Evolutionary conservation across 2,329 filamentous ascomycete genomes (phyloP), one percentile per base, ranked within the genome.

Genomic region (Xylaria sp.): DNA sequence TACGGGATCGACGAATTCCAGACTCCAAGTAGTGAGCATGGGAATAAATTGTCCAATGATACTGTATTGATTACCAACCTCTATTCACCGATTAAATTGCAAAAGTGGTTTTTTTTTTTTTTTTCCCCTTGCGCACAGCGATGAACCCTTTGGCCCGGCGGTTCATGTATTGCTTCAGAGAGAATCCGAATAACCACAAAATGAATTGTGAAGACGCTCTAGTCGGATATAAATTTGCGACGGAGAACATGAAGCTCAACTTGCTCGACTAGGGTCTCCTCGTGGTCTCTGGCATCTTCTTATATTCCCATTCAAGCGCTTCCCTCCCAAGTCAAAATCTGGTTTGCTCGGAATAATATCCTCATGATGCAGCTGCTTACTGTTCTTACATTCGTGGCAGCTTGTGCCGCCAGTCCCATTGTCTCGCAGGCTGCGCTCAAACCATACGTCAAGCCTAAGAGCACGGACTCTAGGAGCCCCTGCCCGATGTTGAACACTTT

Each of bases 401-500:
- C 62, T 23, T 60, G 62, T 21, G 14, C 49, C 11, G 64, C 64
- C 11, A 19, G 55, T 2, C 66, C 66, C 14, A 61, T 66, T 45
- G 23, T 31, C 35, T 51, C 46, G 23, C 56, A 12, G 19, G 59
- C 49, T 31, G 55, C 57, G 5, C 33, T 64, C 55, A 65, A 66
- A 17, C 63, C 67, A 53, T 70, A 64, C 9, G 57, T 64, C 21
- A 50, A 61, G 46, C 59, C 67, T 11, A 53, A 58, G 35, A 58
- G 43, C 42, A 62, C 65, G 0, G 68, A 70, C 62, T 70, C 67
- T 0, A 65, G 68, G 25, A 37, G 59, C 21, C 68, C 68, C 4
- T 70, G 68, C 37, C 67, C 68, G 4, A 54, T 68, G 61, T 46
- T 70, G 40, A 70, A 70, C 61, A 69, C 68, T 28, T 56, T 70